Conservation (phyloP, 2,329 filamentous ascomycete species). For the Curvularia eragrostidis region DNA sequence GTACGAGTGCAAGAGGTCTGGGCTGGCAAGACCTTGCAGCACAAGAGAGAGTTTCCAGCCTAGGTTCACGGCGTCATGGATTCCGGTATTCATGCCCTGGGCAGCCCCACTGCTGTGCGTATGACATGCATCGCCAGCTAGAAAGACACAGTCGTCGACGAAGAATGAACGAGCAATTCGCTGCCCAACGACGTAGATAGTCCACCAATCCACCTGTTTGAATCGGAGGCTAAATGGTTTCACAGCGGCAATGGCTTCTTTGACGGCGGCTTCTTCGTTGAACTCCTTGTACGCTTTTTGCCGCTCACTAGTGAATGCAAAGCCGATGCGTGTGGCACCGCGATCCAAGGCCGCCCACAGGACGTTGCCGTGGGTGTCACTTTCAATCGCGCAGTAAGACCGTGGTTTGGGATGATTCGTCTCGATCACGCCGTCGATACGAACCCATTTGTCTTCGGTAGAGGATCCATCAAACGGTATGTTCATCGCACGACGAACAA, state of each 20-base stretch:
- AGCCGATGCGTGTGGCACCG: conserved; percentile 62
- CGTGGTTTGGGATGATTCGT: conserved; percentile 59
- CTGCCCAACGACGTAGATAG: conserved; percentile 54
- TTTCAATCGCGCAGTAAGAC: conserved; percentile 59
- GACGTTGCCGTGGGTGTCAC: conserved; percentile 61
- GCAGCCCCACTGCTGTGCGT: conserved; percentile 63
- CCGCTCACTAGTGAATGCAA: conserved; percentile 56
- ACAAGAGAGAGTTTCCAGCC: conserved; percentile 62
- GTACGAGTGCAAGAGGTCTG: conserved; percentile 57
- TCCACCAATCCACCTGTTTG: conserved; percentile 54
- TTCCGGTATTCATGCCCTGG: conserved; percentile 65
- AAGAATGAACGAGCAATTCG: conserved; percentile 47
- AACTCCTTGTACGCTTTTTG: conserved; percentile 47
- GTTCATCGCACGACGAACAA: conserved; percentile 55
- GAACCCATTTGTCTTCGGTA: conserved; percentile 61
- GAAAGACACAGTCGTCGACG: conserved; percentile 56
- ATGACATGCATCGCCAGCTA: conserved; percentile 65
- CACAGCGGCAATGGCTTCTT: conserved; percentile 50
- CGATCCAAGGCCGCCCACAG: conserved; percentile 63
- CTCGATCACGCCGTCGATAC: conserved; percentile 59
- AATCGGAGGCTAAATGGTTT: conserved; percentile 52
- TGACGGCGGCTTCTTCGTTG: conserved; percentile 47
- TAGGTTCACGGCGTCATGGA: conserved; percentile 62
- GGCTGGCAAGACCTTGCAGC: conserved; percentile 48
- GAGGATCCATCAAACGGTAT: conserved; percentile 60